Conservation (phyloP, 768 basidiomycete species). For the Lepiota venenata region DNA sequence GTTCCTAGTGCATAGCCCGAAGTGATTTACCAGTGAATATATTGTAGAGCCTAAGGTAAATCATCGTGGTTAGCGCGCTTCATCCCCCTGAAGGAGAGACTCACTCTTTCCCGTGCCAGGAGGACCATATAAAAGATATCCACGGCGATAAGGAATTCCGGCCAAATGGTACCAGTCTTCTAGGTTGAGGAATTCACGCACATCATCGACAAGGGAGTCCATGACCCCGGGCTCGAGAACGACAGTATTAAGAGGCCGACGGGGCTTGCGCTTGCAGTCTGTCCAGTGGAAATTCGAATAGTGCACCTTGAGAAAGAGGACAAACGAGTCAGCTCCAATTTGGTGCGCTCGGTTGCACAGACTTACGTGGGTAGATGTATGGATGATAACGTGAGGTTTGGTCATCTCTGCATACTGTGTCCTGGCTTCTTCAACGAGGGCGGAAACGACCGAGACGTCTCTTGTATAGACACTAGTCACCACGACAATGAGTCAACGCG, state of each 20-base stretch:
- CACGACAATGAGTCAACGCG: too few species aligned
- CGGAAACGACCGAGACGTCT: conserved; percentile 36
- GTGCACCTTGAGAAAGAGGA: conserved; percentile 24
- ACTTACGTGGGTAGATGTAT: conserved; percentile 28
- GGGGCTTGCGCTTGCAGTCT: conserved; percentile 41
- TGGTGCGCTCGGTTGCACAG: not conserved
- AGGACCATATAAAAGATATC: conserved; percentile 52
- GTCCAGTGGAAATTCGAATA: conserved; percentile 35
- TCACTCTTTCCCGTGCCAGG: conserved; percentile 59
- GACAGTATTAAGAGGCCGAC: conserved; percentile 47
- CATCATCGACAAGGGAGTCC: conserved; percentile 44
- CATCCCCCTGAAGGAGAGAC: conserved; percentile 18
- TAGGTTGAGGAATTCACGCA: conserved; percentile 43
- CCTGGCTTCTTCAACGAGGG: conserved; percentile 41
- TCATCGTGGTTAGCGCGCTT: conserved; percentile 18
- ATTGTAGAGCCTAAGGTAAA: conserved; percentile 42
- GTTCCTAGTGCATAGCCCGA: not conserved
- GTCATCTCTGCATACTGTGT: conserved; percentile 35
- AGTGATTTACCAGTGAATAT: conserved; percentile 39
- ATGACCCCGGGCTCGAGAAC: conserved; percentile 45
- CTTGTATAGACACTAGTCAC: conserved; percentile 39
- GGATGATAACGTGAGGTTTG: conserved; percentile 39
- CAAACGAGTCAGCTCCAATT: not conserved
- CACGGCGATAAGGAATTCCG: conserved; percentile 53
- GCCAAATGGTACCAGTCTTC: conserved; percentile 53